A percentile compares a stretch with the other conserved stretches of the same genome.
These are phyloP conservation scores for Plasmodium yoelii DNA, from an alignment of 169 alveolate species.

Conservation along the genomic window DNA sequence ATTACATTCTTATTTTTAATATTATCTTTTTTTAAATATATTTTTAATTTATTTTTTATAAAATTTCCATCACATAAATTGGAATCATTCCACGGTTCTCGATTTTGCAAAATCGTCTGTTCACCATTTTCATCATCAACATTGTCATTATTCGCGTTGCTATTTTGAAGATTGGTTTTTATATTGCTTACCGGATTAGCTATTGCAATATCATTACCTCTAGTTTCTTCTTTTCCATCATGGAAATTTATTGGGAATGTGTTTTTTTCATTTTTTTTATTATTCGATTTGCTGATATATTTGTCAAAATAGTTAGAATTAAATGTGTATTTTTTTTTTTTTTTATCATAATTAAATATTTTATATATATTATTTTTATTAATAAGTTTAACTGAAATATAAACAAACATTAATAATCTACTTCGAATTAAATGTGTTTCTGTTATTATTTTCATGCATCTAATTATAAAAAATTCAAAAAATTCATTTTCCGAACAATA, in stretches of 20 bases:
- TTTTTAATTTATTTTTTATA: slow-evolving; percentile 10
- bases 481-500: slow-evolving; percentile 24
- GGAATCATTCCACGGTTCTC: background rate
- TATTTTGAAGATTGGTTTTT: too few species aligned
- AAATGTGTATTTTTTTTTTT: slow-evolving; percentile 8
- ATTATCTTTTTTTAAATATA: slow-evolving; percentile 49
- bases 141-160: too few species aligned
- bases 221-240: background rate
- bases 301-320: slow-evolving; percentile 12
- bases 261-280: background rate
- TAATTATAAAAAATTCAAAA: slow-evolving; percentile 41
- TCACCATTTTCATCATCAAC: too few species aligned
- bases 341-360: slow-evolving; percentile 19
- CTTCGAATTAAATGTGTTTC: slow-evolving; percentile 62
- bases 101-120: too few species aligned
- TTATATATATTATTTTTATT: slow-evolving; percentile 48
- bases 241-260: background rate
- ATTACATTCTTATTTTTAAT: slow-evolving; percentile 37
- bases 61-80: slow-evolving; percentile 17
- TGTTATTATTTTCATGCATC: slow-evolving; percentile 41
- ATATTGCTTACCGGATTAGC: background rate
- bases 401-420: slow-evolving; percentile 44
- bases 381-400: slow-evolving; percentile 23
- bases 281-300: background rate
- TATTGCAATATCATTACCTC: background rate